Percentiles rank a stretch among this genome's conserved stretches.
Conservation (phyloP, 441 rosid species). For the Adansonia rubrostipa region DNA sequence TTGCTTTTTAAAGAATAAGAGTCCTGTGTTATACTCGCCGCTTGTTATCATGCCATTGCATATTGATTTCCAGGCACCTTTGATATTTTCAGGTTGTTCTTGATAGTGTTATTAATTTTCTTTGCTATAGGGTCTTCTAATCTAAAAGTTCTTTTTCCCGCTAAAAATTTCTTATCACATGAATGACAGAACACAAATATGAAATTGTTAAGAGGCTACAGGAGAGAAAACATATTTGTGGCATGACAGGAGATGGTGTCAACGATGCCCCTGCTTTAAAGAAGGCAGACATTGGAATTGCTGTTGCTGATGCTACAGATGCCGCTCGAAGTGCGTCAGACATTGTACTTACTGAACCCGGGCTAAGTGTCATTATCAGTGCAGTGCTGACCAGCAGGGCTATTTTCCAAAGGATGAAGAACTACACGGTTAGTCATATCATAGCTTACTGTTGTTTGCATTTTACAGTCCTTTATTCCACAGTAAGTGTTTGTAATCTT, state of each 20-base stretch:
- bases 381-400: constrained; percentile 95
- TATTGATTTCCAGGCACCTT: not conserved
- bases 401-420: constrained; percentile 95
- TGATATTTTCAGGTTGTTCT: not conserved
- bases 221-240: constrained; percentile 85
- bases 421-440: constrained; percentile 69
- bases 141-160: not conserved
- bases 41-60: not conserved
- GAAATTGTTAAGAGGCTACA: constrained; percentile 85
- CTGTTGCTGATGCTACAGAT: constrained; percentile 93
- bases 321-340: constrained; percentile 93
- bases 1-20: not conserved
- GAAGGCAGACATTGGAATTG: constrained; percentile 92
- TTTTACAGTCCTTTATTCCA: not conserved
- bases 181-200: constrained; percentile 69
- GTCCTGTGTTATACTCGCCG: not conserved
- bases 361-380: constrained; percentile 85
- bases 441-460: constrained; percentile 1
- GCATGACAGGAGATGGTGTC: constrained; percentile 98
- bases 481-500: constrained; percentile 10
- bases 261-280: constrained; percentile 92
- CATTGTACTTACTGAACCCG: constrained; percentile 89
- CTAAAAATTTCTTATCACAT: constrained; percentile 16
- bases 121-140: not conserved
- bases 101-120: not conserved